A percentile compares a stretch with the other conserved stretches of the same genome.
These are phyloP conservation scores for Diospyros lotus DNA, from an alignment of 148 eudicot genomes.

Conservation along the genomic window DNA sequence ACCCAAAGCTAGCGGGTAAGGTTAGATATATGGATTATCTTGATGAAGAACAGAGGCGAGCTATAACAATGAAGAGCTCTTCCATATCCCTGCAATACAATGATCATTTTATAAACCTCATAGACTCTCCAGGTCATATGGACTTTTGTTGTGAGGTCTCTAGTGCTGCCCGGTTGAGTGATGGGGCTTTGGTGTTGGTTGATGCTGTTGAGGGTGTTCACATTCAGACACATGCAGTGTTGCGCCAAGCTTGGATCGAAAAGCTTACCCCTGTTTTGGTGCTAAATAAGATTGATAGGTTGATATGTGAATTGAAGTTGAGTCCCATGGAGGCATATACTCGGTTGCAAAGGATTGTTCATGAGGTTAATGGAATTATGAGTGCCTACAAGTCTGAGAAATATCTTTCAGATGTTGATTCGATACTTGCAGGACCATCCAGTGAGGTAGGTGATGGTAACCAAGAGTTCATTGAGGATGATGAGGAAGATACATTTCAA, in stretches of 20 bases:
- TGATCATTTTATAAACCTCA: conserved; percentile 53
- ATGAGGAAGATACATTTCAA: conserved; percentile 83
- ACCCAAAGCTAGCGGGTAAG: conserved; percentile 86
- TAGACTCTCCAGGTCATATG: conserved; percentile 98
- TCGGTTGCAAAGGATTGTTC: conserved; percentile 72
- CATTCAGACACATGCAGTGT: conserved; percentile 92
- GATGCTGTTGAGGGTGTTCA: conserved; percentile 99
- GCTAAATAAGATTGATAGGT: conserved; percentile 89
- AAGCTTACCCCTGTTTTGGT: conserved; percentile 87
- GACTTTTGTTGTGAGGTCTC: conserved; percentile 97
- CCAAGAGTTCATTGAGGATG: conserved; percentile 65
- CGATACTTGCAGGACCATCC: conserved; percentile 52
- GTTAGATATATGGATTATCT: conserved; percentile 79
- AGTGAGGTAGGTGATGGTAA: conserved; percentile 45
- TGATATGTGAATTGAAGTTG: conserved; percentile 69
- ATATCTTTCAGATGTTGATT: conserved; percentile 91
- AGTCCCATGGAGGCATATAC: conserved; percentile 83
- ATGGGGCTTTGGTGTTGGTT: conserved; percentile 82
- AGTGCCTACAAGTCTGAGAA: conserved; percentile 84
- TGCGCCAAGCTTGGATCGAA: conserved; percentile 96
- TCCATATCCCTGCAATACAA: conserved; percentile 61
- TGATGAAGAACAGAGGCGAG: conserved; percentile 91
- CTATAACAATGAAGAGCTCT: conserved; percentile 91
- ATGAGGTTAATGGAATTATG: conserved; percentile 83
- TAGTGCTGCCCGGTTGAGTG: conserved; percentile 87